A percentile compares a stretch with the other conserved stretches of the same genome.
These are phyloP conservation scores for Anethum foeniculum DNA, from an alignment of 140 eudicot species.

Conservation along the genomic window DNA sequence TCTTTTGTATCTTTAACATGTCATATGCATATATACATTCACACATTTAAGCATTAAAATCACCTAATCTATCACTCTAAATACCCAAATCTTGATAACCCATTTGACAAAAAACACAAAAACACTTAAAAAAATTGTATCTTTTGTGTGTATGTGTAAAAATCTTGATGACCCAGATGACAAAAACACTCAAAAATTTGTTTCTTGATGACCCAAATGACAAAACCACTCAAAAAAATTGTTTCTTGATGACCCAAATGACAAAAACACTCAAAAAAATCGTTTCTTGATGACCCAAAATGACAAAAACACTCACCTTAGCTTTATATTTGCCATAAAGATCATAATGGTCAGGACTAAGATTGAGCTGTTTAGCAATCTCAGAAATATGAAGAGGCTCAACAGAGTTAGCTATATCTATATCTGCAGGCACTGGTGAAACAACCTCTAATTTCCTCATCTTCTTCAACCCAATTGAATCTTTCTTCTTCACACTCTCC, in stretches of 20 bases:
- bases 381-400: constrained; percentile 71
- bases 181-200: background rate
- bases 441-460: constrained; percentile 60
- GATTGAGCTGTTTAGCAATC: constrained; percentile 72
- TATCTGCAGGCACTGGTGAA: constrained; percentile 95
- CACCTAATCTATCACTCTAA: background rate
- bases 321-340: constrained; percentile 96
- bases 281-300: background rate
- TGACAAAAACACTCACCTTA: constrained; percentile 24
- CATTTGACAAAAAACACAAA: background rate
- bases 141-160: background rate
- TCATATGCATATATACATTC: background rate
- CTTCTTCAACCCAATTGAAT: constrained; percentile 23
- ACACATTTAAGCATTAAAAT: background rate
- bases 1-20: no score
- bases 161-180: background rate
- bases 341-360: constrained; percentile 69
- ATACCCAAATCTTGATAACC: background rate
- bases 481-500: background rate
- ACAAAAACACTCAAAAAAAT: background rate
- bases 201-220: background rate
- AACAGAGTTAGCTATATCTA: constrained; percentile 89
- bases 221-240: no score
- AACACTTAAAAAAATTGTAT: background rate
- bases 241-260: background rate